Base-by-base conservation (phyloP, 495 filamentous ascomycete genomes). In the Penicillium riverlandense region DNA sequence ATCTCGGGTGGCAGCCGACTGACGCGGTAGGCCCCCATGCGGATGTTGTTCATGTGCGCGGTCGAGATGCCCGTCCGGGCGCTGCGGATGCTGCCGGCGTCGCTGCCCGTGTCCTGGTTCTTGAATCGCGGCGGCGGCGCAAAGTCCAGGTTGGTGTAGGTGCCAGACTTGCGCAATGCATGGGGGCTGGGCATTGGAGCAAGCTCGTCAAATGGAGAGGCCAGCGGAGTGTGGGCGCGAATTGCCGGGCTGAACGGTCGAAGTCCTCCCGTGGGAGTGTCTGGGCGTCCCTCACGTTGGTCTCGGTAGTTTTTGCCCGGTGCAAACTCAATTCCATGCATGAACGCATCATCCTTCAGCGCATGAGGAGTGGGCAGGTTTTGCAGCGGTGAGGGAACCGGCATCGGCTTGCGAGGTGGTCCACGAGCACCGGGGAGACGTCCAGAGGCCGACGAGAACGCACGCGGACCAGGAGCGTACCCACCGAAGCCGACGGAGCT, bases 71-170 rank as follows among this genome's bases (percentile, higher is more conserved):
- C 90, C 46, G 83, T 89, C 3, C 76, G 75, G 66, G 83, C 88
- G 68, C 88, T 95, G 54, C 85, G 85, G 53, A 96, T 88, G 56
- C 88, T 94, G 45, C 91, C 92, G 0, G 88, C 77, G 49, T 97
- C 92, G 54, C 89, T 96, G 37, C 59, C 73, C 42, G 65, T 69
- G 40, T 89, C 87, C 39, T 65, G 66, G 50, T 84, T 84, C 62
- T 77, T 85, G 66, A 95, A 91, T 41, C 86, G 84, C 41, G 84
- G 81, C 34, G 89, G 91, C 22, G 91, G 90, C n/a, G 90, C 90
- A 62, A 98, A 98, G 67, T 97, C 94, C 28, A 98, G 77, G 9
- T 70, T 83, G 2, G 90, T 95, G 60, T 87, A 98, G 5, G 89
- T 87, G 51, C 83, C 78, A 4, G 90, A 96, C 60, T 92, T 96